These are phyloP conservation scores for Pseudocercospora vitis DNA, from an alignment of 2,329 filamentous ascomycete genomes.

Conservation along the genomic window DNA sequence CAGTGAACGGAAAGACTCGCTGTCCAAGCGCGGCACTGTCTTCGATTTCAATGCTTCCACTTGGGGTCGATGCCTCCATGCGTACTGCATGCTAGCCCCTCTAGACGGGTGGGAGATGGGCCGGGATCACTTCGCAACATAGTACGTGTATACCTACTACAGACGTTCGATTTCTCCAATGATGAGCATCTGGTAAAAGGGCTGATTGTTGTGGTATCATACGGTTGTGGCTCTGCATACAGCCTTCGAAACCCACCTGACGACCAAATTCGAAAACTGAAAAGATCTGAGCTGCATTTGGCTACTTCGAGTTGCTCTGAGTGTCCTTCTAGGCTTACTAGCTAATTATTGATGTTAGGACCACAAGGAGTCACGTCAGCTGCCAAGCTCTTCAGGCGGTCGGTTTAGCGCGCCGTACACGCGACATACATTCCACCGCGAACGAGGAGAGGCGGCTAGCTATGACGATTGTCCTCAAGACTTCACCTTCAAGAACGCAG, in stretches of 20 bases:
- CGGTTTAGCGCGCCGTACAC: no score
- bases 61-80: no score
- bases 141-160: not conserved
- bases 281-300: conserved; percentile 65
- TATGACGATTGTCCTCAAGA: not conserved
- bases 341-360: not conserved
- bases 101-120: no score
- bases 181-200: conserved; percentile 65
- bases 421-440: not conserved
- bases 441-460: not conserved
- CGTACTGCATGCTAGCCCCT: no score
- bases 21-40: no score
- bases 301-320: not conserved
- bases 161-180: conserved; percentile 32
- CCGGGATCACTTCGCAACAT: no score
- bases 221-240: conserved; percentile 44
- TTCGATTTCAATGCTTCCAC: no score
- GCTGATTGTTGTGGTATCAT: conserved; percentile 54
- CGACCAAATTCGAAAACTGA: conserved; percentile 56
- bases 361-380: not conserved
- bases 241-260: conserved; percentile 31
- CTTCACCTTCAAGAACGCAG: not conserved
- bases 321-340: conserved; percentile 2
- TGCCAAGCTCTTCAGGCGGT: not conserved
- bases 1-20: no score